Evolutionary conservation across 2,329 filamentous ascomycete species (phyloP).

Genomic region (Pseudocercospora macadamiae): DNA sequence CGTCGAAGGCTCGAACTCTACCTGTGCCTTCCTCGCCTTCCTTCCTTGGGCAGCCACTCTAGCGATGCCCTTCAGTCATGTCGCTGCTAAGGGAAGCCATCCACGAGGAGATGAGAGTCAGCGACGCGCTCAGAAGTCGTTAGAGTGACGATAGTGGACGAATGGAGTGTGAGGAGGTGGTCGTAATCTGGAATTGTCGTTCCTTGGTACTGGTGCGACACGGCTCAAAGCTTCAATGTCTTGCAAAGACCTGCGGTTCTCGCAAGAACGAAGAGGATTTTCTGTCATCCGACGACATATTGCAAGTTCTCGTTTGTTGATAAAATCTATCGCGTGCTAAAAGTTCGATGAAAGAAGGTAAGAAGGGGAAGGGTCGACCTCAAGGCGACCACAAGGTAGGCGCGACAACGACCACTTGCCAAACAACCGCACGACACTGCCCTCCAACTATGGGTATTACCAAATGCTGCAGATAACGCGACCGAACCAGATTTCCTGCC

Average conservation of each 20-base stretch:
- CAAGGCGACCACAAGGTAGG: background rate
- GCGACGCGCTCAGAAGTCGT: too few species aligned
- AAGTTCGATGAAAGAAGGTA: background rate
- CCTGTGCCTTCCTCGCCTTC: background rate
- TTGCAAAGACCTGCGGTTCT: background rate
- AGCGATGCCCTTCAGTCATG: background rate
- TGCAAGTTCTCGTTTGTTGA: background rate
- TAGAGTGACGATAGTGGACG: too few species aligned
- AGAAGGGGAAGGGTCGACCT: background rate
- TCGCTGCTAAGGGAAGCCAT: background rate
- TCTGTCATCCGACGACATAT: too few species aligned
- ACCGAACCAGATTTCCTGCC: conserved; percentile 1
- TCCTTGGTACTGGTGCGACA: background rate
- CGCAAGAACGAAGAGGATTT: too few species aligned
- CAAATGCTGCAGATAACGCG: background rate
- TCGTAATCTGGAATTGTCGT: background rate
- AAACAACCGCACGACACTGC: background rate
- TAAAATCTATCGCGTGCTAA: background rate
- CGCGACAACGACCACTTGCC: too few species aligned
- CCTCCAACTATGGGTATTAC: background rate
- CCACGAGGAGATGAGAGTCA: background rate
- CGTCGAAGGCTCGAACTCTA: background rate
- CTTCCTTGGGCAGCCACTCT: background rate
- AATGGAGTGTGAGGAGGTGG: background rate
- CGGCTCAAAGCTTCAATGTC: background rate